phyloP scores from a whole-genome alignment of 1,284 basidiomycete species.

The Dichomitus squalens region DNA sequence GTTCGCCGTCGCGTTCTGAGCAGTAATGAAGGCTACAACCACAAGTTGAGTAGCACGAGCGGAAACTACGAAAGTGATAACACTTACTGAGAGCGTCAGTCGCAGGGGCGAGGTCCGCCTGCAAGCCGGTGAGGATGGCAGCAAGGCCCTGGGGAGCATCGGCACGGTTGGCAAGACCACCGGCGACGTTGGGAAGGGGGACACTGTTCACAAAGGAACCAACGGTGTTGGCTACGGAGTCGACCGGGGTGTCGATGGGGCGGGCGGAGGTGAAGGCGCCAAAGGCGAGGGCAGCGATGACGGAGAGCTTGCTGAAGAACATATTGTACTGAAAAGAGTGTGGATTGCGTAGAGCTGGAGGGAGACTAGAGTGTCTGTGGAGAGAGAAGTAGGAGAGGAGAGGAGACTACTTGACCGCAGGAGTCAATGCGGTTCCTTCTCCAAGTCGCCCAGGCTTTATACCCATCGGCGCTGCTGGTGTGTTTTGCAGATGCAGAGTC shows the following conservation, averaged over 20 bases:
- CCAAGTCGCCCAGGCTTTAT: constrained; percentile 6
- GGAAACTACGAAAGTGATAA: not conserved
- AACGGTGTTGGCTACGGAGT: constrained; percentile 10
- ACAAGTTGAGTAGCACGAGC: constrained; percentile 2
- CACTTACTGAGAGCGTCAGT: constrained; percentile 36
- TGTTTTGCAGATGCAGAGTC: not conserved
- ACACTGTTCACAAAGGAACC: constrained; percentile 8
- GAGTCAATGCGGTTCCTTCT: constrained; percentile 20
- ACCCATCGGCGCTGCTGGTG: not conserved
- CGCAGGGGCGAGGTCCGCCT: constrained; percentile 28
- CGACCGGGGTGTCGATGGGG: constrained; percentile 10
- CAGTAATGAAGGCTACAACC: constrained; percentile 32
- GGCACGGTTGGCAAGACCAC: constrained; percentile 18
- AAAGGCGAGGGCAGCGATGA: constrained; percentile 43
- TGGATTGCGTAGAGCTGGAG: not conserved
- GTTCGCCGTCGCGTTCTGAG: constrained; percentile 35
- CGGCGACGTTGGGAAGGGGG: constrained; percentile 1
- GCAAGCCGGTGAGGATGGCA: constrained; percentile 28
- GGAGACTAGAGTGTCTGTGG: constrained; percentile 42
- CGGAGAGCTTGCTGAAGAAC: constrained; percentile 44
- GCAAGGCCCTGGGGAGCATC: constrained; percentile 24
- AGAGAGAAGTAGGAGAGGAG: constrained; percentile 11
- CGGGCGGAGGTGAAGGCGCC: constrained; percentile 30
- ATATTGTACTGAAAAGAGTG: constrained; percentile 33
- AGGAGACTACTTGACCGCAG: constrained; percentile 17